Base-by-base conservation (phyloP, 257 asterid species). In the Nicotiana otophora region DNA sequence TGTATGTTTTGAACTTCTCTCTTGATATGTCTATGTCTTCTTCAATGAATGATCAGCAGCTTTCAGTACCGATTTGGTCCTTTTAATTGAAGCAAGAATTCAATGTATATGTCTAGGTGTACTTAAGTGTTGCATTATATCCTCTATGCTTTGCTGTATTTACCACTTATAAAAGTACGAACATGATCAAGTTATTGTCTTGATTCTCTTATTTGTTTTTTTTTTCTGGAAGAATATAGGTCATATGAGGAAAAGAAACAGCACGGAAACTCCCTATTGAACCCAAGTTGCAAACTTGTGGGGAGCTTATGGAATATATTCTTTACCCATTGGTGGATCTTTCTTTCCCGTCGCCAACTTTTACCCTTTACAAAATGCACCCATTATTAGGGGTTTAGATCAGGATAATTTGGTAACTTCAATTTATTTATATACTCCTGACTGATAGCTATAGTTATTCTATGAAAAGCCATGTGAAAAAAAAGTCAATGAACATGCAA, bases 381-480 rank as follows among this genome's bases (percentile, higher is more conserved):
- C 62, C 42, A 74, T 12, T 48, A 23, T 48, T 14, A 48, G 80
- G 80, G 80, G 80, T 67, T 16, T 33, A 75, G 55, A 39, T 60
- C 42, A 57, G 81, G 67, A 63, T 16, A 81, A 57, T 51, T 53
- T 63, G 62, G 84, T 81, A 81, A 74, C 20, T 67, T n/a, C 30
- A n/a, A 26, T 74, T 74, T 20, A 14, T 46, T 23, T 26, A 48
- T 23, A 6, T 33, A 72, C 80, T 36, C 26, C 14, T 48, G 30
- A 4, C 62, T 74, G 78, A 68, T 5, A 48, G 20, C 9, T 82
- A 36, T 48, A 55, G 82, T 61, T 74, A 15, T 55, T 82, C 51
- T 74, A 81, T 85, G 66, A 84, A 90, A 88, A 82, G 74, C 93
- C 97, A 92, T 91, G 97, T 92, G 98, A 86, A 86, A 84, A 28